Base-by-base conservation (phyloP, 495 filamentous ascomycete genomes). In the Aspergillus panamensis region DNA sequence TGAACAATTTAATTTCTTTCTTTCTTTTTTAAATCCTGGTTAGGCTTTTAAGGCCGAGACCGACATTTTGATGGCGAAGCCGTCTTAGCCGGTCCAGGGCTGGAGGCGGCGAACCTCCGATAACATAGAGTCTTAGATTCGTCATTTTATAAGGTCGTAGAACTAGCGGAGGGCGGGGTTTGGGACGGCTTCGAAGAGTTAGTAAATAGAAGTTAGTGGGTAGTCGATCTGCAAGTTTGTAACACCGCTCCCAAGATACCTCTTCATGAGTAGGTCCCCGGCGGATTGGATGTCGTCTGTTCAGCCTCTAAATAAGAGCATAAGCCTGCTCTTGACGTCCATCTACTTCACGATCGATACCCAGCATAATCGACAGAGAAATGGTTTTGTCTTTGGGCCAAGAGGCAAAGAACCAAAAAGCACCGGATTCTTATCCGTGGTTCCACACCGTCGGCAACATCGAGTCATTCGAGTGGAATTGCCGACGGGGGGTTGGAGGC, bases 51-150 rank as follows among this genome's bases (percentile, higher is more conserved):
- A 45, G 12, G 16, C 42, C 42, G 14, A 45, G 12, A 14, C 19
- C 42, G 42, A 17, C 25, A 5, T 25, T 25, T 25, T 25, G 25
- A 25, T 16, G 42, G 42, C 16, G 7, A 53, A 57, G 57, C 61
- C 61, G 61, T 47, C 19, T 48, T 63, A 63, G 20, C 61, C 61
- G 61, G 49, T 45, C 40, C 35, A 44, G 20, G 25, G 42, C 16
- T 31, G 21, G 29, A 20, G 17, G 10, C 25, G 44, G 44, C 52
- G 58, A 56, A 57, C 32, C 45, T 63, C 61, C 61, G 61, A 63
- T 43, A 56, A 39, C 32, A 21, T 44, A 25, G 20, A 14, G 3
- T 16, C 19, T 48, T 53, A 32, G n/a, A 59, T 48, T 53, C 57
- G 50, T 30, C 17, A 39, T 30, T 10, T 25, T 35, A 33, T 32